These are phyloP conservation scores for Priceomyces carsonii DNA, from an alignment of 805 yeast species.

Conservation along the genomic window DNA sequence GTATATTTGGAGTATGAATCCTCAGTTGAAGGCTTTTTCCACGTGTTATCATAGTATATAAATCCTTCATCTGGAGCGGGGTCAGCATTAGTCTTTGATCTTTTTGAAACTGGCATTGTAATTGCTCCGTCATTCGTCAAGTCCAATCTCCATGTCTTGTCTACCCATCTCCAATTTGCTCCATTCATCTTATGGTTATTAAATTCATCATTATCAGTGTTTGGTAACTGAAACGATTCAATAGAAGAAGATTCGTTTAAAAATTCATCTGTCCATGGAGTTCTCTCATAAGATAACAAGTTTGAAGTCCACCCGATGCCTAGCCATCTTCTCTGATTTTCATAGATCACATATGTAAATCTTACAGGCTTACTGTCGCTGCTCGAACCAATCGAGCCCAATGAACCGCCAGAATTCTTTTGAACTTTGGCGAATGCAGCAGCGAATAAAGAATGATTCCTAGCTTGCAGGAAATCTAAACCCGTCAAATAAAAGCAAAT, in stretches of 20 bases:
- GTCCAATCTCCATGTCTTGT: constrained; percentile 88
- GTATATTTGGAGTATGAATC: constrained; percentile 90
- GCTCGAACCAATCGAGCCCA: constrained; percentile 16
- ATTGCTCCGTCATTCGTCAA: constrained; percentile 85
- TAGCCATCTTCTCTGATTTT: constrained; percentile 95
- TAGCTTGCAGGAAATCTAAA: constrained; percentile 60
- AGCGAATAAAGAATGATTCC: constrained; percentile 49
- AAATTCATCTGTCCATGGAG: constrained; percentile 97
- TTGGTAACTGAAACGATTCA: constrained; percentile 79
- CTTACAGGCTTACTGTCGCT: constrained; percentile 52
- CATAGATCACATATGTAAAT: constrained; percentile 89
- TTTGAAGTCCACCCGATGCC: constrained; percentile 98
- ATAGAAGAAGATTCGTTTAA: constrained; percentile 80
- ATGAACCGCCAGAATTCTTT: constrained; percentile 28
- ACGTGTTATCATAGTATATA: constrained; percentile 86
- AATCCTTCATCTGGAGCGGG: constrained; percentile 84
- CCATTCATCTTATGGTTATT: constrained; percentile 51
- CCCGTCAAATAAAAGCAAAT: constrained; percentile 85
- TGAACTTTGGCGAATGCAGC: constrained; percentile 57
- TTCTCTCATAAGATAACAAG: constrained; percentile 85
- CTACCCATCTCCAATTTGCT: constrained; percentile 94
- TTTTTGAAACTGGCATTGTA: constrained; percentile 62
- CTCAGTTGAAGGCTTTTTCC: constrained; percentile 89
- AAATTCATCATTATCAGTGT: constrained; percentile 45
- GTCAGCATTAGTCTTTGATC: constrained; percentile 57